phyloP scores from a whole-genome alignment of 129 eudicot genomes.

The Flaveria brownii region DNA sequence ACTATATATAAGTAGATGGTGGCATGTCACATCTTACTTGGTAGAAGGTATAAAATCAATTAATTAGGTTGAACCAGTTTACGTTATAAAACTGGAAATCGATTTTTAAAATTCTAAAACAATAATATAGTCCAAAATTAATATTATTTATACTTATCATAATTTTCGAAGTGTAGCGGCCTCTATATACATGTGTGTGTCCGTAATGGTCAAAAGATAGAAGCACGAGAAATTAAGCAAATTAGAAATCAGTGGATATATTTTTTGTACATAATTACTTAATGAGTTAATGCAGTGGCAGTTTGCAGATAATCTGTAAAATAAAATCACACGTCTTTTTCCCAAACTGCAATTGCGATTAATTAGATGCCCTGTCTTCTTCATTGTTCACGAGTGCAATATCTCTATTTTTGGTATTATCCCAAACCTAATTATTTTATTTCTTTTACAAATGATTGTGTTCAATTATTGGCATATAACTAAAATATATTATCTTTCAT shows the following conservation, averaged over 20 bases:
- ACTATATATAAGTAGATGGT: conserved; percentile 1
- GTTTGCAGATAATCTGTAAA: conserved; percentile 24
- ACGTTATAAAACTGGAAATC: conserved; percentile 20
- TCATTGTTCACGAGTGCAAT: conserved; percentile 28
- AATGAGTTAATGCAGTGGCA: conserved; percentile 24
- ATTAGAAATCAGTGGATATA: neutral
- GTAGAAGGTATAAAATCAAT: conserved; percentile 1
- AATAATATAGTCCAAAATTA: neutral
- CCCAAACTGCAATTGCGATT: conserved; percentile 28
- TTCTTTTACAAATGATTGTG: conserved; percentile 27
- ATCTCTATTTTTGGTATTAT: conserved; percentile 31
- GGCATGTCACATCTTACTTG: conserved; percentile 29
- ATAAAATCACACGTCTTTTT: conserved; percentile 40
- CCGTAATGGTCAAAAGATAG: neutral
- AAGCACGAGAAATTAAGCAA: conserved; percentile 23
- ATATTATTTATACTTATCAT: neutral
- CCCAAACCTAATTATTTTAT: conserved; percentile 16
- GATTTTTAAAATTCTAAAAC: neutral
- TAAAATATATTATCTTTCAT: neutral
- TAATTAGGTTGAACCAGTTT: conserved; percentile 12
- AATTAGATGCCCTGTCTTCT: conserved; percentile 32
- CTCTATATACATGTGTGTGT: neutral
- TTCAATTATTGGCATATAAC: neutral
- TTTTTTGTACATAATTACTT: conserved; percentile 23
- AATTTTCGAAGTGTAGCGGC: neutral